Evolutionary conservation across 2,329 filamentous ascomycete genomes (phyloP).

Genomic region (Sporothrix brasiliensis): DNA sequence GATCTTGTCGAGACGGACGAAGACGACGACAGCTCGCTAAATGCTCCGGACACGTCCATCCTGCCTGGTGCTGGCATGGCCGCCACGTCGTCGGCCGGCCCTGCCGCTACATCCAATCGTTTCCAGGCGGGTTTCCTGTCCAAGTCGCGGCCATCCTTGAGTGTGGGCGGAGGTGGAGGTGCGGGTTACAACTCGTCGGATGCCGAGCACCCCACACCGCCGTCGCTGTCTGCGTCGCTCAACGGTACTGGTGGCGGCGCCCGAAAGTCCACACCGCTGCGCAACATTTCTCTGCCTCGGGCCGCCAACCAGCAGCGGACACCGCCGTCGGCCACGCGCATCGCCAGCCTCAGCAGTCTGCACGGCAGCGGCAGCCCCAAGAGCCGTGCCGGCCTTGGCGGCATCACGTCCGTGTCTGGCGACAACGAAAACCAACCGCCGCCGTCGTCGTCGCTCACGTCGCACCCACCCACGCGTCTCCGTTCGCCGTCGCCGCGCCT

Average conservation of each 20-base stretch:
- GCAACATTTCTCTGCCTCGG: slow-evolving; percentile 55
- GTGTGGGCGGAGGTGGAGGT: slow-evolving; percentile 39
- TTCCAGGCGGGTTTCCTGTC: slow-evolving; percentile 90
- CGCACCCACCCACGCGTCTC: slow-evolving; percentile 25
- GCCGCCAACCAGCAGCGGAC: slow-evolving; percentile 53
- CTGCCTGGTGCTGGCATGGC: slow-evolving; percentile 36
- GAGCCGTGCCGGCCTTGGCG: neutral
- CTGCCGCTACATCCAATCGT: slow-evolving; percentile 63
- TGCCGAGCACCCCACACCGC: slow-evolving; percentile 47
- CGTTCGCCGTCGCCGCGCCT: slow-evolving; percentile 31
- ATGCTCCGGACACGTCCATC: slow-evolving; percentile 49
- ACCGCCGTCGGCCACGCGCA: slow-evolving; percentile 46
- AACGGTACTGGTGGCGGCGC: neutral
- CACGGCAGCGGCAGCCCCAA: slow-evolving; percentile 41
- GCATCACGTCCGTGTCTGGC: neutral
- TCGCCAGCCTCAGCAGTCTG: slow-evolving; percentile 34
- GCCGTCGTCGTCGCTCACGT: slow-evolving; percentile 25
- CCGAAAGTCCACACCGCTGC: slow-evolving; percentile 48
- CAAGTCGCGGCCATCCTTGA: slow-evolving; percentile 45
- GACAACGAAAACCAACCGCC: slow-evolving; percentile 56
- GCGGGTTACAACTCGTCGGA: slow-evolving; percentile 47
- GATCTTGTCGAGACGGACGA: slow-evolving; percentile 31
- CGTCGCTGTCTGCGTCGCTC: neutral
- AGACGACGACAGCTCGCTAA: slow-evolving; percentile 29
- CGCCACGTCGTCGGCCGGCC: neutral